Base-by-base conservation (phyloP, 2,329 filamentous ascomycete species). In the Trichoderma polysporum region DNA sequence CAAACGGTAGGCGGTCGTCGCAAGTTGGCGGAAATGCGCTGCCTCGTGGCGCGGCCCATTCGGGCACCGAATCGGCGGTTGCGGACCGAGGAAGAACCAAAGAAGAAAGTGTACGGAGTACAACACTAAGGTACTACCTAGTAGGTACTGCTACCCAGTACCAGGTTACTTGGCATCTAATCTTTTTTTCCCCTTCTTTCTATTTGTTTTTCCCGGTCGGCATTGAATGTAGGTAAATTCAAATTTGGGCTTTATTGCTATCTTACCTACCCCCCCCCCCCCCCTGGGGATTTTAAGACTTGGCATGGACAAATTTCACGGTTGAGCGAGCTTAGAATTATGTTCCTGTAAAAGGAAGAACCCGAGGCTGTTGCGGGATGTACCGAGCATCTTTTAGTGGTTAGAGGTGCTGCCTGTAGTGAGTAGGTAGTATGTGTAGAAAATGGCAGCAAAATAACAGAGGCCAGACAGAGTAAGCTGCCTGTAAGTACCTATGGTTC, bases 1-100 rank as follows among this genome's bases (percentile, higher is more conserved):
- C 37, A 6, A 7, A 15, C 39, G 39, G 39, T 45, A 45, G 17
- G 39, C 39, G 4, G 4, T 19, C 3, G 39, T 35, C 1, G 8
- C 15, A 33, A 29, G 10, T 15, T n/a, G 50, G 50, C 25, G 50
- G 50, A 27, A n/a, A 53, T 53, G 50, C 8, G 50, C 17, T 53
- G 17, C 27, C 27, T 53, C 50, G 50, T 31, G 53, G 31, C 47
- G 47, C 35, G 52, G 52, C 22, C 39, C 22, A n/a, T 7, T 25
- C 49, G 62, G 62, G 41, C 41, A 47, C 62, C 62, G 62, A 65
- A 65, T 29, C 62, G 52, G 53, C 52, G 53, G 49, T 17, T 49
- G 53, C 53, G 53, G 53, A 31, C 62, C 52, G 62, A 65, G 52
- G 62, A 22, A 25, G 37, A 33, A 41, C 25, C 13, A 22, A 15